A percentile compares a stretch with the other conserved stretches of the same genome.
These are phyloP conservation scores for Backusella liffmaniae DNA, from an alignment of 192 early-diverging fungal genomes.

Conservation along the genomic window DNA sequence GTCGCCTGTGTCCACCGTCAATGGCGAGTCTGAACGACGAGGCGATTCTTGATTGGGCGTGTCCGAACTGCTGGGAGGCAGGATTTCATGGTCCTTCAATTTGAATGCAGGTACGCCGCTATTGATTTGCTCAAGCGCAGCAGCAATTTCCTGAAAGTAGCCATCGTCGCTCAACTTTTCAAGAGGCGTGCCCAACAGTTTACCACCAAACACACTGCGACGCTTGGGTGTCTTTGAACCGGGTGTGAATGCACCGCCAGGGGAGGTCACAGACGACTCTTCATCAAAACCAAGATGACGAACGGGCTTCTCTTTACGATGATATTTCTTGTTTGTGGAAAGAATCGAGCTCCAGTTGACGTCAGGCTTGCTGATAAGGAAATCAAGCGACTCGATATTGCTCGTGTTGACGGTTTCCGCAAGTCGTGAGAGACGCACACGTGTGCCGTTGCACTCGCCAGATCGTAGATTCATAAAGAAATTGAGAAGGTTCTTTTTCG, in stretches of 20 bases:
- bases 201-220: slow-evolving; percentile 29
- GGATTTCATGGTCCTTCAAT: slow-evolving; percentile 49
- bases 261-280: slow-evolving; percentile 45
- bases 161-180: slow-evolving; percentile 29
- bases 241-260: slow-evolving; percentile 43
- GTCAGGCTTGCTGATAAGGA: slow-evolving; percentile 68
- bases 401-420: slow-evolving; percentile 76
- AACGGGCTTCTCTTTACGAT: slow-evolving; percentile 33
- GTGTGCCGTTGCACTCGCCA: slow-evolving; percentile 64
- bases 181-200: slow-evolving; percentile 24
- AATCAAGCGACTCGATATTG: slow-evolving; percentile 78
- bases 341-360: slow-evolving; percentile 54
- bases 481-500: slow-evolving; percentile 69
- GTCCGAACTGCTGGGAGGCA: neutral
- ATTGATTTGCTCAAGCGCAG: slow-evolving; percentile 27
- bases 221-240: slow-evolving; percentile 40
- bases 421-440: slow-evolving; percentile 74
- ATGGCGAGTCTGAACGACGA: slow-evolving; percentile 11
- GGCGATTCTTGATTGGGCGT: slow-evolving; percentile 21
- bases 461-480: slow-evolving; percentile 80
- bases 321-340: slow-evolving; percentile 37
- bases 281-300: slow-evolving; percentile 49
- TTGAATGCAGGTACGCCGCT: slow-evolving; percentile 37
- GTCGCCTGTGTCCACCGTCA: neutral
- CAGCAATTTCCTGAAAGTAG: slow-evolving; percentile 36